Evolutionary conservation across 495 filamentous ascomycete species (phyloP).

Genomic region (Aspergillus ellipticus): DNA sequence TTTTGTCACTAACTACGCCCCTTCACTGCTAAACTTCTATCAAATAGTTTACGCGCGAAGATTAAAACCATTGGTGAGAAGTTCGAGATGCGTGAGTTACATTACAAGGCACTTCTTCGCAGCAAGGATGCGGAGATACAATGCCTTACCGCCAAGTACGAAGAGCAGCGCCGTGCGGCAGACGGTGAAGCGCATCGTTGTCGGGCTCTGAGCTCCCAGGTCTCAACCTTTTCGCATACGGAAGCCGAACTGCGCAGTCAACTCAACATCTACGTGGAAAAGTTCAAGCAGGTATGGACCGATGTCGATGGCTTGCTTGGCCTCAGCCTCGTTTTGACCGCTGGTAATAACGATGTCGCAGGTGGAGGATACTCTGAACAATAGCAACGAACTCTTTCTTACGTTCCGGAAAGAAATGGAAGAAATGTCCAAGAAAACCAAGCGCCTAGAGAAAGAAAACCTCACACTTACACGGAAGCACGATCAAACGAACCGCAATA

Average conservation of each 20-base stretch:
- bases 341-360: slow-evolving; percentile 39
- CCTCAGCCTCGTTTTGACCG: slow-evolving; percentile 6
- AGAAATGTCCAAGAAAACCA: slow-evolving; percentile 99
- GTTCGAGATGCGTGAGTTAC: slow-evolving; percentile 88
- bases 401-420: slow-evolving; percentile 99
- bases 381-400: slow-evolving; percentile 95
- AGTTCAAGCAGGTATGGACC: slow-evolving; percentile 92
- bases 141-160: slow-evolving; percentile 77
- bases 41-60: slow-evolving; percentile 72
- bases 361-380: slow-evolving; percentile 99
- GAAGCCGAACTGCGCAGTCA: slow-evolving; percentile 91
- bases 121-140: slow-evolving; percentile 97
- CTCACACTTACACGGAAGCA: slow-evolving; percentile 87
- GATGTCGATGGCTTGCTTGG: slow-evolving; percentile 3
- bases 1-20: neutral
- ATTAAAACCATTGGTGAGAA: slow-evolving; percentile 94
- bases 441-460: slow-evolving; percentile 95
- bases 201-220: slow-evolving; percentile 80
- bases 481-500: slow-evolving; percentile 89
- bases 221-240: slow-evolving; percentile 93
- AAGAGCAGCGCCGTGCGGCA: slow-evolving; percentile 81
- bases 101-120: slow-evolving; percentile 83
- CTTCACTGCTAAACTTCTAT: neutral
- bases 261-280: slow-evolving; percentile 97
- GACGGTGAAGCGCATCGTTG: slow-evolving; percentile 76